Evolutionary conservation across 768 basidiomycete genomes (phyloP).

Genomic region (Amanita muscaria): DNA sequence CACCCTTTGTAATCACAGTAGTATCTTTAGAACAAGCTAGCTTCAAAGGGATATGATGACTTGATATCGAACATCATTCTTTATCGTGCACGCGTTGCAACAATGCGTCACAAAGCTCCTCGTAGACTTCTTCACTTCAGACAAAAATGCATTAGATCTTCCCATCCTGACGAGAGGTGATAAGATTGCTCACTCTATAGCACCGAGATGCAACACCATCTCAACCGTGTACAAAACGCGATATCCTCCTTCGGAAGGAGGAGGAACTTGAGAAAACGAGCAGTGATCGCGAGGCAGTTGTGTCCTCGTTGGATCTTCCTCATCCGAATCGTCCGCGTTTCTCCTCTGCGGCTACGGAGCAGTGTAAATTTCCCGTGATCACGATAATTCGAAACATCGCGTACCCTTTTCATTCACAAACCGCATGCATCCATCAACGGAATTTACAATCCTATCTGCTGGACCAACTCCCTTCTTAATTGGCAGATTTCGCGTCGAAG

Average conservation of each 20-base stretch:
- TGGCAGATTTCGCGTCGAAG: slow-evolving; percentile 44
- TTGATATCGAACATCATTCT: slow-evolving; percentile 70
- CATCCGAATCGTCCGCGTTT: slow-evolving; percentile 32
- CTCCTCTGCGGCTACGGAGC: slow-evolving; percentile 29
- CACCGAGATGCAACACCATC: slow-evolving; percentile 72
- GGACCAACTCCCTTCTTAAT: slow-evolving; percentile 74
- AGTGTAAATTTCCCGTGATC: not conserved
- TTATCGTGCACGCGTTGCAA: slow-evolving; percentile 73
- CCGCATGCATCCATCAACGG: slow-evolving; percentile 68
- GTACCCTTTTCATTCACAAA: slow-evolving; percentile 78
- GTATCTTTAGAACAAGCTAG: slow-evolving; percentile 64
- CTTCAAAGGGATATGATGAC: slow-evolving; percentile 71
- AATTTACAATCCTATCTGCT: slow-evolving; percentile 76
- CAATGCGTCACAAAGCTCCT: slow-evolving; percentile 47
- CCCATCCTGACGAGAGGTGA: not conserved
- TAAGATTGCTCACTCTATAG: slow-evolving; percentile 69
- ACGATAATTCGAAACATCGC: slow-evolving; percentile 12
- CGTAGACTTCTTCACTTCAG: slow-evolving; percentile 69
- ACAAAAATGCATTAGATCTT: not conserved
- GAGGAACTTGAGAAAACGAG: slow-evolving; percentile 54
- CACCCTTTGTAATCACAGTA: slow-evolving; percentile 41
- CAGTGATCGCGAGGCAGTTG: slow-evolving; percentile 57
- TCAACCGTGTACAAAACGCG: slow-evolving; percentile 71
- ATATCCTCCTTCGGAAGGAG: slow-evolving; percentile 87
- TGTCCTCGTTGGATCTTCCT: slow-evolving; percentile 44